Base-by-base conservation (phyloP, 2,329 filamentous ascomycete genomes). In the Rhynchosporium graminicola region DNA sequence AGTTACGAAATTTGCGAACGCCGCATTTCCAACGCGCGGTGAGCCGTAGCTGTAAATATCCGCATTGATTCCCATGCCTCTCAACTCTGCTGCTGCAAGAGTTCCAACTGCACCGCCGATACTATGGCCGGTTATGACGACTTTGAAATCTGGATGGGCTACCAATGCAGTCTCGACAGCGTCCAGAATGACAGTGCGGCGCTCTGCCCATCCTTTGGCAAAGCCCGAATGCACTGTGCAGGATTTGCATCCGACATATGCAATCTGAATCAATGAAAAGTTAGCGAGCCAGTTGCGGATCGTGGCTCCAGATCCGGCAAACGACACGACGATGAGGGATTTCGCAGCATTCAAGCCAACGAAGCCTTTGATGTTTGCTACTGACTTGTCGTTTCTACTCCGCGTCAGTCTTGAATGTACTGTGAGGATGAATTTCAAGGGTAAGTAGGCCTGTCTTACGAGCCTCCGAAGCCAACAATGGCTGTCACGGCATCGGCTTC, bases 61-160 rank as follows among this genome's bases (percentile, higher is more conserved):
- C 20, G 61, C 50, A 46, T 29, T 12, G 13, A 62, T 43, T 0
- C 66, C 65, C 59, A 48, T 43, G 12, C 47, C 56, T 31, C 69
- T 64, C 47, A 72, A 36, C 38, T 73, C 68, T 4, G 71, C 68
- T 0, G 67, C 72, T 3, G 71, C 70, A 26, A 75, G 60, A 0
- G 70, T 73, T 1, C 70, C 73, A 26, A 75, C 59, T 12, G 67
- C 72, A 15, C 67, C 73, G 0, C 73, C 73, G 9, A 75, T 68
- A 12, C 67, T 70, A 43, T 75, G 73, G 4, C 73, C 73, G 0
- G 70, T 73, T 38, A 69, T 64, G n/a, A 69, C 60, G 40, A 73
- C 56, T 29, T 57, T 63, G 61, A 72, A 74, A 5, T 46, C 50
- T 3, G 70, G 67, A 45, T 71, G n/a, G 13, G 59, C 54, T 3